phyloP scores from a whole-genome alignment of 2,329 filamentous ascomycete genomes.

The Scytalidium sp. region DNA sequence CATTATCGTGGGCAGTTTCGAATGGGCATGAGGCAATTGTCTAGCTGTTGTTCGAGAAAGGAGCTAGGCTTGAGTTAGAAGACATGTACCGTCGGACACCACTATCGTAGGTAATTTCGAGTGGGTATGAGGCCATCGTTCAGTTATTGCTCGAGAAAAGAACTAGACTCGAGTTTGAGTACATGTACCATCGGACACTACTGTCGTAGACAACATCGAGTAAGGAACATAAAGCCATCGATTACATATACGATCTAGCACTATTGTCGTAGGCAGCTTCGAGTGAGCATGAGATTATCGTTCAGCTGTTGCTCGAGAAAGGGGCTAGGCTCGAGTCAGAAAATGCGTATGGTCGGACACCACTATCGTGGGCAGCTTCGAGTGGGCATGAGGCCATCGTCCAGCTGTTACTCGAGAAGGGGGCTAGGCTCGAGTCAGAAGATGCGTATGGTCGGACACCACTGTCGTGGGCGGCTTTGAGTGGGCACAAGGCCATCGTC shows the following conservation, averaged over 20 bases:
- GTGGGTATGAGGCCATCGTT: neutral
- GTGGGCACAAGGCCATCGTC: constrained; percentile 5
- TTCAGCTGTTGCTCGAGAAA: constrained; percentile 3
- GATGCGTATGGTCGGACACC: constrained; percentile 7
- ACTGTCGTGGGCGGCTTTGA: constrained; percentile 14
- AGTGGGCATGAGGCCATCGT: constrained; percentile 9
- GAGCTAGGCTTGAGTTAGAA: constrained; percentile 10
- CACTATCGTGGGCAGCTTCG: constrained; percentile 3
- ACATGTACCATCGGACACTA: constrained; percentile 5
- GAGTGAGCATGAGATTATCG: constrained; percentile 1
- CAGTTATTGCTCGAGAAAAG: constrained; percentile 4
- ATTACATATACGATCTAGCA: too few relatives aligned
- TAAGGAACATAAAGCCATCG: too few relatives aligned
- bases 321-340: constrained; percentile 6
- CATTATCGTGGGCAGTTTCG: constrained; percentile 15
- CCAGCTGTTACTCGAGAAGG: constrained; percentile 11
- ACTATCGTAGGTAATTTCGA: constrained; percentile 20
- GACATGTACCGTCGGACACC: constrained; percentile 23
- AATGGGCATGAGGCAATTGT: constrained; percentile 6
- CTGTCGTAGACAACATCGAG: constrained; percentile 21
- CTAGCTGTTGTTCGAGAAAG: constrained; percentile 8
- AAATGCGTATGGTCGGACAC: neutral
- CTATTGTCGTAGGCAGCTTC: neutral
- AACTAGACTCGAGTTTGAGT: neutral
- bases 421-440: neutral